phyloP scores from a whole-genome alignment of 148 eudicot species.

The Chenopodium berlandieri region DNA sequence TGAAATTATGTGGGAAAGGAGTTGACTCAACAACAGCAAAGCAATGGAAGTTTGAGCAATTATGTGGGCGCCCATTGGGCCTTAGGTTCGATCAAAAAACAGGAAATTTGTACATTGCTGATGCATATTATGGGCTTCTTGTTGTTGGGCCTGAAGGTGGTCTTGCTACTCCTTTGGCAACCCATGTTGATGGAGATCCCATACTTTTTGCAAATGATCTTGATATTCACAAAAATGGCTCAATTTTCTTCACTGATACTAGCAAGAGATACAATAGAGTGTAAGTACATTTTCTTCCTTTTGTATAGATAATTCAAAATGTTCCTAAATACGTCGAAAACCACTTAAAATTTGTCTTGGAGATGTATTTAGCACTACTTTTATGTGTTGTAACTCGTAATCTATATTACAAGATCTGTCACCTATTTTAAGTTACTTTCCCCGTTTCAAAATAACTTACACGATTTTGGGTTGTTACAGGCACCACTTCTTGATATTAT shows the following conservation, averaged over 20 bases:
- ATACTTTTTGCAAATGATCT: conserved; percentile 90
- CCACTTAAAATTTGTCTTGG: not conserved
- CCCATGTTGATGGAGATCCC: conserved; percentile 61
- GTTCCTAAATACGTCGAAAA: not conserved
- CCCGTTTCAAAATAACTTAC: too few species aligned
- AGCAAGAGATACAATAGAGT: conserved; percentile 83
- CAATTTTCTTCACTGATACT: conserved; percentile 92
- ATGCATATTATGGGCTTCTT: conserved; percentile 76
- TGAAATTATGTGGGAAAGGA: conserved; percentile 64
- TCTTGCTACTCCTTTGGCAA: conserved; percentile 58
- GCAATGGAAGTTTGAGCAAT: conserved; percentile 68
- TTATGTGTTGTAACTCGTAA: too few species aligned
- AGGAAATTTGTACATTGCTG: conserved; percentile 81
- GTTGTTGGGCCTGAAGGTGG: conserved; percentile 87
- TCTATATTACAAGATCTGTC: too few species aligned
- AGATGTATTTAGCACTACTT: not conserved
- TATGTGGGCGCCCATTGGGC: conserved; percentile 86
- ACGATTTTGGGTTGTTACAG: conserved; percentile 25
- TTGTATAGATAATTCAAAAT: too few species aligned
- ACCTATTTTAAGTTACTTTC: too few species aligned
- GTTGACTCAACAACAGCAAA: conserved; percentile 67
- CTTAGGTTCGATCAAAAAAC: conserved; percentile 57
- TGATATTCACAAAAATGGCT: conserved; percentile 81
- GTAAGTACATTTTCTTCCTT: conserved; percentile 38
- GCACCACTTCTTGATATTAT: conserved; percentile 69